Evolutionary conservation across 1,139 yeast species (phyloP), one percentile per base, ranked within the genome.

Genomic region (Yamadazyma oceani): DNA sequence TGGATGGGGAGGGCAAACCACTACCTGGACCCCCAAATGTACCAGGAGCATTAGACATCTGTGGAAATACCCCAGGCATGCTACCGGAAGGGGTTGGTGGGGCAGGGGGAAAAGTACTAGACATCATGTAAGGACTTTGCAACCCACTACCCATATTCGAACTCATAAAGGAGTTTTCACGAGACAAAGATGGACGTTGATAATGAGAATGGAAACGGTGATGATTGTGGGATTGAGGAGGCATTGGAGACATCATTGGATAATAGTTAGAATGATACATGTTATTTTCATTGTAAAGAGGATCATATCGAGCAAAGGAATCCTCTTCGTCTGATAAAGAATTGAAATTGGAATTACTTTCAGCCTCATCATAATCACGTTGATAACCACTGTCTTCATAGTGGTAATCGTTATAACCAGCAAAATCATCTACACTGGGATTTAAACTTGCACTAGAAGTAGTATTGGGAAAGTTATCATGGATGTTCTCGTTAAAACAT

Each of bases 81-180:
- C 16, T 21, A 12, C 24, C 22, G 4, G 36, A 12, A 24, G 36
- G 27, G 10, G 29, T 25, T 5, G 24, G 24, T 11, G 28, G 29
- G 25, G 26, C 27, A 31, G 17, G 34, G 14, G 25, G 5, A 12
- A 17, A 19, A 22, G 13, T 25, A 14, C 37, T 32, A 4, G 38
- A 29, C 27, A 37, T 31, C 23, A 34, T 30, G 16, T 27, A 16
- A 16, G 34, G 34, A 16, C 34, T 31, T n/a, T 35, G 35, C 12
- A 17, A 32, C 12, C 30, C 21, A 23, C 17, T 12, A 5, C 19
- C 31, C 7, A n/a, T 19, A 17, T 15, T 11, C 8, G 24, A 13
- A 12, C 16, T n/a, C 4, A 19, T 24, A 19, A 29, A 19, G 4
- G 32, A 19, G 10, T 27, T 16, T 11, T 27, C 30, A 16, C 16